Conservation (phyloP, 768 basidiomycete genomes). For the Asterophora parasitica region DNA sequence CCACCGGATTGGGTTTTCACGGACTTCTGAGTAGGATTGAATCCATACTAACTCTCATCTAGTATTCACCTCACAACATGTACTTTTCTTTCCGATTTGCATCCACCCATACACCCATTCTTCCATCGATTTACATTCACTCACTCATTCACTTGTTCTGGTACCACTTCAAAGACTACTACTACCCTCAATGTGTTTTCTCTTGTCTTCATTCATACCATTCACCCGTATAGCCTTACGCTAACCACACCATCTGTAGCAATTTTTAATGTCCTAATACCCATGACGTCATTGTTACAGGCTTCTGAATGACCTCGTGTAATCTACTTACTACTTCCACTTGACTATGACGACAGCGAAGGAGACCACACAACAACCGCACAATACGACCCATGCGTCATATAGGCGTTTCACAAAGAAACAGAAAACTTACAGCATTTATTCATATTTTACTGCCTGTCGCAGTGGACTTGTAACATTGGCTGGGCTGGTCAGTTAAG, state of each 20-base stretch:
- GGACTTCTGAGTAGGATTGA: conserved; percentile 47
- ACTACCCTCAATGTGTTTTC: conserved; percentile 7
- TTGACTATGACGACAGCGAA: too few species aligned
- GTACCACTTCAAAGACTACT: conserved; percentile 13
- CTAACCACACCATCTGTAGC: conserved; percentile 33
- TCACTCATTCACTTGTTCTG: conserved; percentile 16
- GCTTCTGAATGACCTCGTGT: conserved; percentile 8
- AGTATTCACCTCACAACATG: conserved; percentile 12
- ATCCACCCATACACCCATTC: conserved; percentile 4
- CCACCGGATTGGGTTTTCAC: conserved; percentile 73
- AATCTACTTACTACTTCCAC: too few species aligned
- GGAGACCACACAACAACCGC: conserved; percentile 28
- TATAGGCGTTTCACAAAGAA: too few species aligned
- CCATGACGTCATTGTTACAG: conserved; percentile 25
- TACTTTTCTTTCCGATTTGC: conserved; percentile 20
- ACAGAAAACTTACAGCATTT: too few species aligned
- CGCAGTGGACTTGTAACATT: conserved; percentile 60
- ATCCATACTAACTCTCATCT: conserved; percentile 22
- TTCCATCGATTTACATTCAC: too few species aligned
- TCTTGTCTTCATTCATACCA: conserved; percentile 21
- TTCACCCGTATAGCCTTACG: conserved; percentile 30
- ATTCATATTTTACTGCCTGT: too few species aligned
- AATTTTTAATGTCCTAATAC: conserved; percentile 34
- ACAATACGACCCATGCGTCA: too few species aligned
- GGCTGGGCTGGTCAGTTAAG: conserved; percentile 60